Percentiles rank a stretch among this genome's conserved stretches.
These are phyloP conservation scores for Solanum hybrid DNA, from an alignment of 305 asterid species.

Conservation along the genomic window DNA sequence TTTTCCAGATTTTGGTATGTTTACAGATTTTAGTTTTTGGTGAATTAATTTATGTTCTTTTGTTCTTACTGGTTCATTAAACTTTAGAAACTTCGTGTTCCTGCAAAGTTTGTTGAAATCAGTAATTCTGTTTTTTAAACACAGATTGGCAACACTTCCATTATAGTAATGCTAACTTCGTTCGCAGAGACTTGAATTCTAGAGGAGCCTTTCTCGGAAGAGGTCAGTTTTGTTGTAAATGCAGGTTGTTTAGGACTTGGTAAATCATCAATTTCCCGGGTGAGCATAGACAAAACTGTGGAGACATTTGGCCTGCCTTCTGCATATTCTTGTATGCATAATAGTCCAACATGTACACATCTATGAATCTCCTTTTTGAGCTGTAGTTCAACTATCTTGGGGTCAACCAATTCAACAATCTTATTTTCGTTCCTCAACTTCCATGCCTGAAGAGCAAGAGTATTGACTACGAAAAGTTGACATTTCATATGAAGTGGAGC, in stretches of 20 bases:
- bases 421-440: slow-evolving; percentile 7
- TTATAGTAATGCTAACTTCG: neutral
- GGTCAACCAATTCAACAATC: neutral
- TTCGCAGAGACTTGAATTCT: neutral
- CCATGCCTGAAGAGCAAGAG: slow-evolving; percentile 5
- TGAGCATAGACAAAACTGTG: slow-evolving; percentile 16
- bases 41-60: too few relatives aligned
- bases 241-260: slow-evolving; percentile 14
- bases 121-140: too few relatives aligned
- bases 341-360: slow-evolving; percentile 12
- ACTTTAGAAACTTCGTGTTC: too few relatives aligned
- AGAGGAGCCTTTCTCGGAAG: neutral
- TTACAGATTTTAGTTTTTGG: too few relatives aligned
- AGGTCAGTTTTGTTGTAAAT: neutral
- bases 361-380: slow-evolving; percentile 4
- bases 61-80: too few relatives aligned
- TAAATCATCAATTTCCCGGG: slow-evolving; percentile 13
- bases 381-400: neutral
- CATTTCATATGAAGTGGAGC: neutral
- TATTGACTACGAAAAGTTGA: neutral
- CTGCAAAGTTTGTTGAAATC: too few relatives aligned
- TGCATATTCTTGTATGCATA: slow-evolving; percentile 19
- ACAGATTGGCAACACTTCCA: neutral
- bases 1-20: too few relatives aligned
- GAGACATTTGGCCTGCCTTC: slow-evolving; percentile 14